These are phyloP conservation scores for Xylaria grammica DNA, from an alignment of 495 filamentous ascomycete genomes.

Conservation along the genomic window DNA sequence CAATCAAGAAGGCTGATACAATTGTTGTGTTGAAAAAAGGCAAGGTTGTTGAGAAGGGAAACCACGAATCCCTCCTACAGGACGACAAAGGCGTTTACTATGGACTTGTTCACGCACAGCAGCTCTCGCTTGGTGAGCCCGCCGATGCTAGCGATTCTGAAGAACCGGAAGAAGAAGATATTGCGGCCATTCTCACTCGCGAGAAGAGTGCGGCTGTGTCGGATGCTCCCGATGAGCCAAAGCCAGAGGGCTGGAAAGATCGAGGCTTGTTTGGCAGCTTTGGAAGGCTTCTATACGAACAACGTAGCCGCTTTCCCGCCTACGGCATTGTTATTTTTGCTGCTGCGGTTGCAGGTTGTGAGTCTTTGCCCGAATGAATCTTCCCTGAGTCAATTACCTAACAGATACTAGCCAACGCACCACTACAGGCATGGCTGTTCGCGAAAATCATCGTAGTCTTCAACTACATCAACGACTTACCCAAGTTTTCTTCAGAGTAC, in stretches of 20 bases:
- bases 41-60: constrained; percentile 70
- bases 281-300: constrained; percentile 53
- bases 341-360: constrained; percentile 44
- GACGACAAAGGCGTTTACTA: constrained; percentile 62
- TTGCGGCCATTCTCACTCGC: constrained; percentile 44
- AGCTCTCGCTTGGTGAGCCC: constrained; percentile 47
- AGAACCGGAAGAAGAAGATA: constrained; percentile 46
- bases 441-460: constrained; percentile 50
- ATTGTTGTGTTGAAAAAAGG: constrained; percentile 70
- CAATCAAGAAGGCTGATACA: constrained; percentile 72
- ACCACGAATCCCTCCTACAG: constrained; percentile 69
- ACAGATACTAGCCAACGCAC: constrained; percentile 36
- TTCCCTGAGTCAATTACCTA: constrained; percentile 15
- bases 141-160: constrained; percentile 33
- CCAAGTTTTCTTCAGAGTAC: constrained; percentile 28
- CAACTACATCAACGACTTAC: constrained; percentile 27
- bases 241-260: constrained; percentile 38
- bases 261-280: constrained; percentile 50
- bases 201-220: constrained; percentile 54
- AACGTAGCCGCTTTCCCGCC: constrained; percentile 42
- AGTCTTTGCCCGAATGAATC: constrained; percentile 7
- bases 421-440: constrained; percentile 53
- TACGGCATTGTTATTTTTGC: constrained; percentile 44
- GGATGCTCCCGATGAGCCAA: constrained; percentile 30
- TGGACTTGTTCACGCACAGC: constrained; percentile 61